A percentile compares a stretch with the other conserved stretches of the same genome.
Conservation (phyloP, 2,329 filamentous ascomycete species). For the Rhynchosporium agropyri region DNA sequence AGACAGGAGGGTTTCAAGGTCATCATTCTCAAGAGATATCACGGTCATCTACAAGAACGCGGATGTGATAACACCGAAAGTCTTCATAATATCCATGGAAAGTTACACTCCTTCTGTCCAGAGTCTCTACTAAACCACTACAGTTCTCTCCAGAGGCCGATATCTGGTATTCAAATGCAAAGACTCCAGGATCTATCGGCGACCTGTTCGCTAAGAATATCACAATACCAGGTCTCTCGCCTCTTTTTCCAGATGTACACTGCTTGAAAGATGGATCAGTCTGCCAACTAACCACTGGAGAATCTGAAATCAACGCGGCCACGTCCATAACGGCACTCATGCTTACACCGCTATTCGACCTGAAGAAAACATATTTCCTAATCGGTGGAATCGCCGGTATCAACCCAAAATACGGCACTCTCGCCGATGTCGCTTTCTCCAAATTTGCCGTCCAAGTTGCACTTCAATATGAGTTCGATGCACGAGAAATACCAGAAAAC, state of each 20-base stretch:
- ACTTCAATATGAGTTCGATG: conserved; percentile 75
- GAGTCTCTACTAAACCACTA: background rate
- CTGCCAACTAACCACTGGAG: conserved; percentile 71
- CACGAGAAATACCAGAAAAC: conserved; percentile 65
- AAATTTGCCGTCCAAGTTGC: conserved; percentile 74
- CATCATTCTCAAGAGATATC: conserved; percentile 21
- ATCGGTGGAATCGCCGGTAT: conserved; percentile 74
- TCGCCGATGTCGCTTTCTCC: conserved; percentile 67
- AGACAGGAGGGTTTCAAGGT: conserved; percentile 18
- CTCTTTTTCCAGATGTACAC: conserved; percentile 64
- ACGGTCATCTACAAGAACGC: conserved; percentile 25
- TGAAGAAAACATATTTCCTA: conserved; percentile 70
- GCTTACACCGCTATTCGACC: conserved; percentile 64
- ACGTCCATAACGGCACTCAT: conserved; percentile 64
- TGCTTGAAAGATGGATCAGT: conserved; percentile 63
- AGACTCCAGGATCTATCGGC: conserved; percentile 49
- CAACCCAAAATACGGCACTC: conserved; percentile 67
- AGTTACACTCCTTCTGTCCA: conserved; percentile 21
- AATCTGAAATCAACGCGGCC: conserved; percentile 76
- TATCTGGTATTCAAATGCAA: conserved; percentile 60
- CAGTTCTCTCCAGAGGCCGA: conserved; percentile 65
- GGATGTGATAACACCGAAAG: conserved; percentile 50
- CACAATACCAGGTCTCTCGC: conserved; percentile 63
- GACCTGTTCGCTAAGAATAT: conserved; percentile 60
- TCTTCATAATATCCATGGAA: conserved; percentile 66